These are phyloP conservation scores for Stachybotrys chlorohalonatus DNA, from an alignment of 2,329 filamentous ascomycete genomes.

Conservation along the genomic window DNA sequence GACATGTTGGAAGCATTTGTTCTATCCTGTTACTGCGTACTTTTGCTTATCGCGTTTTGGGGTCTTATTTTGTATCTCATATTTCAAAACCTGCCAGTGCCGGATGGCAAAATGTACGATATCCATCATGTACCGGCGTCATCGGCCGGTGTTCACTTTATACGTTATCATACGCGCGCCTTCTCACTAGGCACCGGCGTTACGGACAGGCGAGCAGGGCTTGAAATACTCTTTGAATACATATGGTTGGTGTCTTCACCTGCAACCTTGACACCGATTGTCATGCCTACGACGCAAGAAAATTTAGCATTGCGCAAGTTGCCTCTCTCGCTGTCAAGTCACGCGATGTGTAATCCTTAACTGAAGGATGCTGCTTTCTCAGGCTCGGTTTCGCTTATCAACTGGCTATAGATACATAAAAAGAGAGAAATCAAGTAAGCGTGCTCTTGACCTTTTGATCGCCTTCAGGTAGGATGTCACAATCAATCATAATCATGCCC, in stretches of 20 bases:
- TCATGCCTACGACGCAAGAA: too few species aligned
- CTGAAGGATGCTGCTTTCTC: too few species aligned
- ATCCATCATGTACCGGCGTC: not conserved
- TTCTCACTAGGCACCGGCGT: not conserved
- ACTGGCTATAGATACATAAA: not conserved
- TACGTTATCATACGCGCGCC: not conserved
- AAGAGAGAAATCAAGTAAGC: too few species aligned
- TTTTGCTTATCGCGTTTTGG: not conserved
- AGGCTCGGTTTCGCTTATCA: not conserved
- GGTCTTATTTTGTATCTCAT: not conserved
- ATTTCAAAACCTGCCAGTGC: not conserved
- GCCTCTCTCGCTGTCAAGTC: too few species aligned
- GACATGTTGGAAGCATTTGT: too few species aligned
- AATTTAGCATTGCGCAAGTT: too few species aligned
- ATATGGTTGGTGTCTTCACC: too few species aligned
- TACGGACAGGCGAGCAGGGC: not conserved
- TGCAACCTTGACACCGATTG: too few species aligned
- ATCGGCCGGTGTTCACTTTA: not conserved
- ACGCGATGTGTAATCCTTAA: too few species aligned
- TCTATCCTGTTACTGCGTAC: not conserved
- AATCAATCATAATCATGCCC: not conserved
- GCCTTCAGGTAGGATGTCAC: not conserved
- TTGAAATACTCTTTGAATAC: not conserved
- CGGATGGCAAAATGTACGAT: not conserved
- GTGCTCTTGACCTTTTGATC: too few species aligned